Base-by-base conservation (phyloP, 2,329 filamentous ascomycete genomes). In the Neopestalotiopsis clavispora region DNA sequence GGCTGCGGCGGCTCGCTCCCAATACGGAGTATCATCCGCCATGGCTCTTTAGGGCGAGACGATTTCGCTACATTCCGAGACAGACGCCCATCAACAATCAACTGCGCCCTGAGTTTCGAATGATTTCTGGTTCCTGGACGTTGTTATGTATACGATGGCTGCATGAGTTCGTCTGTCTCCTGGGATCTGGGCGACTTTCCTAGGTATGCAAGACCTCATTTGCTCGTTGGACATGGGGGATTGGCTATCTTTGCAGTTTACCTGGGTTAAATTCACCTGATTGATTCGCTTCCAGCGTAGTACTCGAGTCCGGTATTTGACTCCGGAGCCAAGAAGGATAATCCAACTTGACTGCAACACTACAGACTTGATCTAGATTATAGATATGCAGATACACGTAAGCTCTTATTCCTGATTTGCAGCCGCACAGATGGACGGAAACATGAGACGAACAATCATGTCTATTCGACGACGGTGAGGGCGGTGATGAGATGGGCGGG, bases 1-100 rank as follows among this genome's bases (percentile, higher is more conserved):
- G 59, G 30, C n/a, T 62, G 32, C 59, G 59, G 59, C 32, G 14
- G 59, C 32, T 62, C 28, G 10, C 40, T 38, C 59, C 32, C 17
- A 38, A 62, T 62, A 62, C 28, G n/a, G 59, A 20, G 14, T 13
- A 17, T 34, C 10, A 20, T 14, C 59, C 59, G 59, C 30, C 57
- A 28, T 34, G 57, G 17, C 23, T 59, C 14, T 59, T 34, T 30
- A 23, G n/a, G 45, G 17, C 45, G 45, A 52, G 45, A 52, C 45
- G 45, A 52, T 52, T 52, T 52, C 45, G 45, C 45, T 52, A 52
- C 45, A 52, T 52, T 52, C 45, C 45, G 45, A 52, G 45, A 52
- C 45, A 52, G 45, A 52, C 45, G 45, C 45, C 23, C 45, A 52
- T 52, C 17, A 52, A 52, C 17, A 10, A 9, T 17, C 17, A 1